phyloP scores from a whole-genome alignment of 495 filamentous ascomycete species.

The Immersiella caudata region DNA sequence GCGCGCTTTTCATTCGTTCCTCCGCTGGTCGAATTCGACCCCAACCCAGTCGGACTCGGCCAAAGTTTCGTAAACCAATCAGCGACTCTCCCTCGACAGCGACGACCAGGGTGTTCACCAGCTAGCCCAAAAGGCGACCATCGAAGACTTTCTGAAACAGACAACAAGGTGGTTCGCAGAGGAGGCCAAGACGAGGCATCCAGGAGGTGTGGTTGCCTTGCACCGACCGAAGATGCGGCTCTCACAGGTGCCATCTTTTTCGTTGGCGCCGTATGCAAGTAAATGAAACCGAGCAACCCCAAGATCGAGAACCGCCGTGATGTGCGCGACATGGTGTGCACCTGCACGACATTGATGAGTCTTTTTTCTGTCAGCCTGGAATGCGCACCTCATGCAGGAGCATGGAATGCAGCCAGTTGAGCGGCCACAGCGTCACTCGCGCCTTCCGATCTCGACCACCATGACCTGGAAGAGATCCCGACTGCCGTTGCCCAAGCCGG shows the following conservation, averaged over 20 bases:
- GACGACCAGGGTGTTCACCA: not conserved
- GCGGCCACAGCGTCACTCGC: not conserved
- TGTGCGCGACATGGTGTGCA: not conserved
- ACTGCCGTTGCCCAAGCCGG: not conserved
- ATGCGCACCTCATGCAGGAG: not conserved
- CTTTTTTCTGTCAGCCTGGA: not conserved
- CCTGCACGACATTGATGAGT: not conserved
- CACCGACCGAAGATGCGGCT: not conserved
- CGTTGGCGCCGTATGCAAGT: not conserved
- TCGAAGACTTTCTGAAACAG: not conserved
- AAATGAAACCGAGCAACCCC: not conserved
- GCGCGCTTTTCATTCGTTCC: not conserved
- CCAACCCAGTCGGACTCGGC: not conserved
- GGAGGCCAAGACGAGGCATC: not conserved
- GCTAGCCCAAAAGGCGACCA: not conserved
- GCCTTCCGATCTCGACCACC: not conserved
- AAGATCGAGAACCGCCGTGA: not conserved
- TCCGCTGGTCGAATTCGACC: not conserved
- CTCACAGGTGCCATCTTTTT: not conserved
- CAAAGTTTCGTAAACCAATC: conserved; percentile 5
- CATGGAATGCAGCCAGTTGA: not conserved
- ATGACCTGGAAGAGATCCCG: not conserved
- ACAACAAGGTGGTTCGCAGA: not conserved
- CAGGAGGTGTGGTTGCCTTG: not conserved
- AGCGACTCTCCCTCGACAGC: not conserved